Evolutionary conservation across 2,329 filamentous ascomycete genomes (phyloP), one percentile per base, ranked within the genome.

Genomic region (Ciborinia camelliae): DNA sequence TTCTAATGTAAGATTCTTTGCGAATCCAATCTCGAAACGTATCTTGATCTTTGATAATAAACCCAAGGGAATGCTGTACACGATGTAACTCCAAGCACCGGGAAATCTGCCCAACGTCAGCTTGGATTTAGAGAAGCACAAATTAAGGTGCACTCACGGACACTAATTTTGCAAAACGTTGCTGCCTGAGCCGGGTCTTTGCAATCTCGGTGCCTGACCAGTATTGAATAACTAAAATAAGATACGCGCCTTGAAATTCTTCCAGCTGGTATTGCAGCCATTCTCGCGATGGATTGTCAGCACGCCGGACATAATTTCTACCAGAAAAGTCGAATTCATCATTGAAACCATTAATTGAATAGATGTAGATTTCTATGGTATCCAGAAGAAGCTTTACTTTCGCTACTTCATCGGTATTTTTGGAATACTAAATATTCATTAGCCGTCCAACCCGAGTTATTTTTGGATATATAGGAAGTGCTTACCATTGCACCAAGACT

Each of bases 191-290:
- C 66, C 73, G 68, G 18, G 68, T 69, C 41, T 69, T 69, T 15
- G 73, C 73, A 14, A 66, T 66, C 8, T 67, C 52, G 45, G 70
- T 74, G 15, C 73, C 73, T 35, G 69, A 70, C 73, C 73, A 75
- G 39, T 71, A 74, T 64, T 75, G 73, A 26, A 74, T 47, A 30
- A 75, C 69, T 63, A 73, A 68, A 66, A 73, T 71, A 12, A 75
- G 69, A 68, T 75, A 74, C 0, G 71, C 72, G 15, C 73, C 73
- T 61, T 75, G 73, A 28, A 75, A 57, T 52, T 75, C 73, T 53
- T 74, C 71, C 5, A 75, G 39, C 47, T 73, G 71, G 39, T 71
- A 73, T 53, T 73, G 72, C 55, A 71, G 72, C 72, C 72, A 74
- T 62, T 72, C 69, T n/a, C 65, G 65, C 9, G 71, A 68, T 30